Conservation (phyloP, 2,329 filamentous ascomycete genomes). For the Macrophomina tecta region DNA sequence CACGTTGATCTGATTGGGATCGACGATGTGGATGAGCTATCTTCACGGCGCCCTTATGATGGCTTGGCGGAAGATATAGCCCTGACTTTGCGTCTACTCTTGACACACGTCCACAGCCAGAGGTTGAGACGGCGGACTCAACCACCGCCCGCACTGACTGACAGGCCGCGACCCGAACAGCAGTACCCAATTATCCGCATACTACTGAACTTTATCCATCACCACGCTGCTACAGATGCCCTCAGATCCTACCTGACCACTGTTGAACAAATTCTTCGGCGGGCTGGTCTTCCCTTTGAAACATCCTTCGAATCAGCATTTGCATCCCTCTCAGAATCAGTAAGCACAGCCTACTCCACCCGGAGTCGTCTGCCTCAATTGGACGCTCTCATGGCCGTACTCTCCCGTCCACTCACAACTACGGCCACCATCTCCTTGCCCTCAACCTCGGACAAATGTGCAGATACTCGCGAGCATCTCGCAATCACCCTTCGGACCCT, state of each 20-base stretch:
- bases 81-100: slow-evolving; percentile 74
- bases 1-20: slow-evolving; percentile 71
- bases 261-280: slow-evolving; percentile 34
- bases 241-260: slow-evolving; percentile 43
- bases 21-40: slow-evolving; percentile 50
- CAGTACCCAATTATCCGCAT: slow-evolving; percentile 66
- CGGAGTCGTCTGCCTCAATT: slow-evolving; percentile 26
- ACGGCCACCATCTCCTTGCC: slow-evolving; percentile 39
- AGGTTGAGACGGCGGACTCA: slow-evolving; percentile 73
- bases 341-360: slow-evolving; percentile 34
- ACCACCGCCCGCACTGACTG: slow-evolving; percentile 62
- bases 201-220: slow-evolving; percentile 60
- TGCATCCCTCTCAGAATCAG: slow-evolving; percentile 10
- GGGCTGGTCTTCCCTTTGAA: slow-evolving; percentile 40
- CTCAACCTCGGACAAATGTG: slow-evolving; percentile 34
- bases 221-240: slow-evolving; percentile 47
- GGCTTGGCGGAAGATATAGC: slow-evolving; percentile 69
- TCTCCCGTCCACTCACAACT: slow-evolving; percentile 39
- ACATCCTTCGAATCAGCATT: slow-evolving; percentile 32
- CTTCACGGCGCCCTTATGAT: slow-evolving; percentile 40
- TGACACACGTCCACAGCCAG: slow-evolving; percentile 79
- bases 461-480: slow-evolving; percentile 34
- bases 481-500: slow-evolving; percentile 40
- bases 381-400: slow-evolving; percentile 32
- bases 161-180: slow-evolving; percentile 55